phyloP scores from a whole-genome alignment of 2,329 filamentous ascomycete species.

The Botryotinia calthae region DNA sequence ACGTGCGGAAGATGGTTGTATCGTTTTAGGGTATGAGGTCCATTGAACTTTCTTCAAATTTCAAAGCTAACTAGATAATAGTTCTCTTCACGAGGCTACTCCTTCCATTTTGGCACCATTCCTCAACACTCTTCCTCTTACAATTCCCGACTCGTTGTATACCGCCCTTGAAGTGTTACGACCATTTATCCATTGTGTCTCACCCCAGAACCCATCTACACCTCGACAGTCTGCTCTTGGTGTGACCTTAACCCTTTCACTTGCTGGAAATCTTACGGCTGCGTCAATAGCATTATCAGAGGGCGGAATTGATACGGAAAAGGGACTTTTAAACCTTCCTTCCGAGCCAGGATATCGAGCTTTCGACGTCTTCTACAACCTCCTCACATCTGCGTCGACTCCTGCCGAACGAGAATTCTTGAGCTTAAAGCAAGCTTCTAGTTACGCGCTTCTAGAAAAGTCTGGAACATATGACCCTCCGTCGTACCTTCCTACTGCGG shows the following conservation, averaged over 20 bases:
- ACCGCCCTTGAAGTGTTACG: slow-evolving; percentile 77
- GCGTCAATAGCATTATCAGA: slow-evolving; percentile 77
- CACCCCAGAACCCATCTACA: slow-evolving; percentile 83
- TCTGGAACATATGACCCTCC: slow-evolving; percentile 86
- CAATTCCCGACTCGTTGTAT: slow-evolving; percentile 71
- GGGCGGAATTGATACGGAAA: slow-evolving; percentile 79
- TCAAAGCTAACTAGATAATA: slow-evolving; percentile 40
- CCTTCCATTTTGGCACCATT: slow-evolving; percentile 83
- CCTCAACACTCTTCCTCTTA: slow-evolving; percentile 74
- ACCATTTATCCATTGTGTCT: slow-evolving; percentile 84
- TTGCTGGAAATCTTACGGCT: slow-evolving; percentile 74
- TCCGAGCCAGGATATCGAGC: slow-evolving; percentile 79
- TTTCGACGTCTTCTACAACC: slow-evolving; percentile 97
- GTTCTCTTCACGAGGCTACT: slow-evolving; percentile 83
- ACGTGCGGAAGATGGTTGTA: slow-evolving; percentile 91
- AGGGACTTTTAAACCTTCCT: slow-evolving; percentile 78
- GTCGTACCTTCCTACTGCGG: slow-evolving; percentile 84
- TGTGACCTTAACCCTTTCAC: slow-evolving; percentile 75
- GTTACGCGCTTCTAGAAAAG: slow-evolving; percentile 74
- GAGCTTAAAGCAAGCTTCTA: slow-evolving; percentile 70
- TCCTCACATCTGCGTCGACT: slow-evolving; percentile 87
- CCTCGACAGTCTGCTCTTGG: slow-evolving; percentile 78
- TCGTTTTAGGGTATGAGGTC: slow-evolving; percentile 73
- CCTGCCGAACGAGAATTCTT: slow-evolving; percentile 86
- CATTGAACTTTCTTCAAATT: neutral